Percentiles rank a stretch among this genome's conserved stretches.
phyloP scores from a whole-genome alignment of 208 protist genomes.

The Wallacemonas collosoma region DNA sequence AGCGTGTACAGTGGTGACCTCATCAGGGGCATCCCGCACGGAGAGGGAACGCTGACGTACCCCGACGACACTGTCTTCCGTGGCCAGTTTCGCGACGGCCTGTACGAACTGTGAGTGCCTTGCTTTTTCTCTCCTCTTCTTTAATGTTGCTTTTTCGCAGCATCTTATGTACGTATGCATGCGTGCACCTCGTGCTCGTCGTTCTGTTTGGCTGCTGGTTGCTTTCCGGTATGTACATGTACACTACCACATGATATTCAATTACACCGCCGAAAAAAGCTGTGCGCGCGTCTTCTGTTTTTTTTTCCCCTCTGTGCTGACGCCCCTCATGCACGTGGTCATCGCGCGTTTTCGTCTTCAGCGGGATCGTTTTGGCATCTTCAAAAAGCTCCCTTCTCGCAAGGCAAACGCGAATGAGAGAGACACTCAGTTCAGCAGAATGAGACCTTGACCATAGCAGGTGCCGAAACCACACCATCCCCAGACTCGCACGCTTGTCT shows the following conservation, averaged over 20 bases:
- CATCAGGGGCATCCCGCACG: conserved; percentile 67
- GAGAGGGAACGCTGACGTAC: conserved; percentile 69
- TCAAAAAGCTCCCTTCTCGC: too few species aligned
- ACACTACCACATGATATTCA: background rate
- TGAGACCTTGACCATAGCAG: too few species aligned
- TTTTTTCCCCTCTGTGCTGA: background rate
- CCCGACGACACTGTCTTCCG: conserved; percentile 83
- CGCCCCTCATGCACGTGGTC: background rate
- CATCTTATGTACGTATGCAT: background rate
- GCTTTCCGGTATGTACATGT: background rate
- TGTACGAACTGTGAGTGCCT: conserved; percentile 64
- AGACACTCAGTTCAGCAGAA: too few species aligned
- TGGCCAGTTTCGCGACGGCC: conserved; percentile 69
- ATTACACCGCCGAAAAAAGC: background rate
- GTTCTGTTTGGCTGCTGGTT: background rate
- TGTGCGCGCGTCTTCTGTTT: conserved; percentile 2
- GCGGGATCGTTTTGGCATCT: too few species aligned
- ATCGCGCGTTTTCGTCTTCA: too few species aligned
- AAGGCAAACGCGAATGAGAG: too few species aligned
- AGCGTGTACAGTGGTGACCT: conserved; percentile 79
- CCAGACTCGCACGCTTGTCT: too few species aligned
- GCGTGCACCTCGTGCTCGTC: too few species aligned
- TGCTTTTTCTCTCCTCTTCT: conserved; percentile 18
- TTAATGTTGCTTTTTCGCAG: background rate
- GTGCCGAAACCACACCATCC: too few species aligned